These are phyloP conservation scores for Hymenoscyphus scutula DNA, from an alignment of 2,329 filamentous ascomycete species.

Conservation along the genomic window DNA sequence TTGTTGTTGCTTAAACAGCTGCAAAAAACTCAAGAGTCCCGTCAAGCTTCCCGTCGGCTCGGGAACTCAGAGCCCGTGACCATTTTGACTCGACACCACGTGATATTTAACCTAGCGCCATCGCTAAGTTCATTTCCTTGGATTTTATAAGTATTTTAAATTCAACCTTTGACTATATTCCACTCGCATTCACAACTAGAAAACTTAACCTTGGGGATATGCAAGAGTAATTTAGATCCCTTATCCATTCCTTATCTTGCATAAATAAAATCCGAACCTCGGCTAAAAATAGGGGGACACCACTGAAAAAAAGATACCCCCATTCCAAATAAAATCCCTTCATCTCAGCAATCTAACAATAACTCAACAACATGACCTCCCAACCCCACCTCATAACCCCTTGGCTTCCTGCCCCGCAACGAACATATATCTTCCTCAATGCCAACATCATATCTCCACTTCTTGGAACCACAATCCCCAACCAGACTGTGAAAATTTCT, in stretches of 20 bases:
- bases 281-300: conserved; percentile 1
- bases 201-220: neutral
- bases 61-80: too few relatives aligned
- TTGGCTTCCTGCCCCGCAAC: conserved; percentile 7
- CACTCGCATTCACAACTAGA: neutral
- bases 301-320: neutral
- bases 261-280: neutral
- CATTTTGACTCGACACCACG: too few relatives aligned
- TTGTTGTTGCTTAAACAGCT: neutral
- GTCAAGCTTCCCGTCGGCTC: too few relatives aligned
- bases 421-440: conserved; percentile 37
- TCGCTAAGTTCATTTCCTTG: neutral
- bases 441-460: conserved; percentile 44
- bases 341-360: neutral
- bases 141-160: conserved; percentile 2
- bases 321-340: neutral
- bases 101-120: too few relatives aligned
- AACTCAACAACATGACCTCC: neutral
- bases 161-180: neutral
- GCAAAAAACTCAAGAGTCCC: neutral
- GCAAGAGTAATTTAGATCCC: neutral
- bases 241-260: neutral
- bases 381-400: conserved; percentile 1
- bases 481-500: conserved; percentile 37
- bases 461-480: conserved; percentile 34